A percentile compares a stretch with the other conserved stretches of the same genome.
These are phyloP conservation scores for Gilbertella persicaria DNA, from an alignment of 371 early-diverging fungal genomes.

Conservation along the genomic window DNA sequence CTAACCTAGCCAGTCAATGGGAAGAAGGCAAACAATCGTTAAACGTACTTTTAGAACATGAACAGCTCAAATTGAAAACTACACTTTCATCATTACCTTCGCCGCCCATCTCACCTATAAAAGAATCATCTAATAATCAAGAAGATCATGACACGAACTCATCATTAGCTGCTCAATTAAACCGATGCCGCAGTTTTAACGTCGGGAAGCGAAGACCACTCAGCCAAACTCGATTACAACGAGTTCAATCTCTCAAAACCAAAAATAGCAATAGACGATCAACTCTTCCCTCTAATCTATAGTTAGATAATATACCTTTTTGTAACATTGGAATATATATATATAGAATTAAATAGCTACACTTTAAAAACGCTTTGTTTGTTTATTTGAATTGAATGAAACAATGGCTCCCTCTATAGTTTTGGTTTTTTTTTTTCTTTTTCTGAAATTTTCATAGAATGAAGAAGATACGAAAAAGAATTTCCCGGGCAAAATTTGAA, in stretches of 20 bases:
- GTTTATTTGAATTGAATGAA: too few species aligned
- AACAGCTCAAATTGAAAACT: constrained; percentile 8
- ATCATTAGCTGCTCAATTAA: background rate
- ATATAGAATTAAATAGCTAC: too few species aligned
- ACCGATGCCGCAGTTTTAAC: background rate
- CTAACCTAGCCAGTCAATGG: constrained; percentile 34
- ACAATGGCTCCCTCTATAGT: too few species aligned
- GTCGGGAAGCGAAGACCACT: background rate
- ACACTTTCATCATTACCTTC: constrained; percentile 27
- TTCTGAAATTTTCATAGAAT: background rate
- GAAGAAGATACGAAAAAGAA: constrained; percentile 4
- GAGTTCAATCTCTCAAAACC: constrained; percentile 2
- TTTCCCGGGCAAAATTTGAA: constrained; percentile 41
- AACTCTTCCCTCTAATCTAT: background rate
- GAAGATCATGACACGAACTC: background rate
- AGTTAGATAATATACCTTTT: background rate
- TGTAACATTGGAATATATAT: too few species aligned
- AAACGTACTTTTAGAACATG: constrained; percentile 7
- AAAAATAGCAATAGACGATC: background rate
- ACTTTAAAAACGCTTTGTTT: too few species aligned
- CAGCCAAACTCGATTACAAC: background rate
- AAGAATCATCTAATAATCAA: background rate
- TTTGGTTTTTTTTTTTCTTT: background rate
- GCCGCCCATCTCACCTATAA: constrained; percentile 36
- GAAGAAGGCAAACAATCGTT: constrained; percentile 30